Conservation (phyloP, 768 basidiomycete genomes). For the Amylocystis lapponica region DNA sequence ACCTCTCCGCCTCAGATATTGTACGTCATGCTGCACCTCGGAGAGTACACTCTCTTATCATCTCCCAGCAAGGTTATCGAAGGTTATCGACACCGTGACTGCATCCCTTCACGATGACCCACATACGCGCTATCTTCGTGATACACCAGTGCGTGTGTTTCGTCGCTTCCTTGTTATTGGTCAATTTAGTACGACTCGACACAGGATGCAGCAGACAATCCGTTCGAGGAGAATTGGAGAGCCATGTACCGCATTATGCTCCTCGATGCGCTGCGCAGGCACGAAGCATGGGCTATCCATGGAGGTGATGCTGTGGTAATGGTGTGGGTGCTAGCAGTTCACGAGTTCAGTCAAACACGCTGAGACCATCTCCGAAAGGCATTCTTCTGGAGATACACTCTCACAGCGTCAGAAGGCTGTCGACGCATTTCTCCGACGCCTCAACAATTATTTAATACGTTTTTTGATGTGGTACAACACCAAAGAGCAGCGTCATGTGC, state of each 20-base stretch:
- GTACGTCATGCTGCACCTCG: no score
- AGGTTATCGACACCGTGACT: neutral
- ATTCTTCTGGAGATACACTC: no score
- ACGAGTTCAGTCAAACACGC: neutral
- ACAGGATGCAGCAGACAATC: slow-evolving; percentile 1
- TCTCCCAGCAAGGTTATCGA: neutral
- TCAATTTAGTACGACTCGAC: neutral
- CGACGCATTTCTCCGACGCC: no score
- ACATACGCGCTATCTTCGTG: neutral
- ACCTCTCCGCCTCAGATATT: no score
- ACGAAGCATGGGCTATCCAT: neutral
- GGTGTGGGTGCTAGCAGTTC: neutral
- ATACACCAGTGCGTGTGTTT: neutral
- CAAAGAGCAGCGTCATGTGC: neutral
- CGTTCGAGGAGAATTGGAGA: neutral
- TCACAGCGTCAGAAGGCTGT: no score
- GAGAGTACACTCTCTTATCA: no score
- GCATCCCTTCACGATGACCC: slow-evolving; percentile 4
- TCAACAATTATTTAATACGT: neutral
- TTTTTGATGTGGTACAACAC: neutral
- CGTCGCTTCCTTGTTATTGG: neutral
- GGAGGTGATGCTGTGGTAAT: neutral
- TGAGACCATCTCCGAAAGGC: no score
- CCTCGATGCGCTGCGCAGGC: neutral
- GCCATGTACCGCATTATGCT: neutral